Conservation (phyloP, 352 stramenopile genomes). For the Globisporangium spinosum region DNA sequence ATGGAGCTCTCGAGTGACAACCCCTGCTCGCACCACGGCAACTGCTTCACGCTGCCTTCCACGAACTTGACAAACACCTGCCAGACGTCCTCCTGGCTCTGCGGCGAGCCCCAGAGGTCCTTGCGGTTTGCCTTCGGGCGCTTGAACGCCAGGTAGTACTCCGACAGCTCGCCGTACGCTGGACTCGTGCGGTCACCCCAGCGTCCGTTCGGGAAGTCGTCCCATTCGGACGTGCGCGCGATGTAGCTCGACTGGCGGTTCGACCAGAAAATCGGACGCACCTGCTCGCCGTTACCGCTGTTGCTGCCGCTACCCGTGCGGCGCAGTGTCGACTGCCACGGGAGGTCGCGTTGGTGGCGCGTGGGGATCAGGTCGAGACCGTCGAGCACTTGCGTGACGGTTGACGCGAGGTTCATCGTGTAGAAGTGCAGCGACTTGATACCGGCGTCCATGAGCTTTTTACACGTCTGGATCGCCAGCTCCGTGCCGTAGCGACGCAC, state of each 20-base stretch:
- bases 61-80: slow-evolving; percentile 92
- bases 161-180: slow-evolving; percentile 94
- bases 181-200: slow-evolving; percentile 94
- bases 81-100: slow-evolving; percentile 88
- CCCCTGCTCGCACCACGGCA: slow-evolving; percentile 96
- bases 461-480: slow-evolving; percentile 92
- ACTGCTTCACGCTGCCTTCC: slow-evolving; percentile 74
- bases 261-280: slow-evolving; percentile 98
- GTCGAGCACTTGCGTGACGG: slow-evolving; percentile 82
- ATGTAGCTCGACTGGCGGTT: slow-evolving; percentile 97
- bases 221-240: slow-evolving; percentile 93
- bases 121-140: slow-evolving; percentile 69
- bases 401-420: slow-evolving; percentile 93
- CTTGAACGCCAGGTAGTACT: slow-evolving; percentile 91
- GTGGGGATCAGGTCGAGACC: slow-evolving; percentile 61
- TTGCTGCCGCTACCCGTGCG: slow-evolving; percentile 64
- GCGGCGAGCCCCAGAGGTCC: slow-evolving; percentile 82
- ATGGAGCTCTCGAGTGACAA: slow-evolving; percentile 90
- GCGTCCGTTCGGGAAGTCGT: slow-evolving; percentile 95
- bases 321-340: slow-evolving; percentile 67
- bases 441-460: slow-evolving; percentile 76
- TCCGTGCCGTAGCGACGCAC: slow-evolving; percentile 94
- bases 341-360: slow-evolving; percentile 61
- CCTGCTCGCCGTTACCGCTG: slow-evolving; percentile 66
- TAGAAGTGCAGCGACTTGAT: slow-evolving; percentile 91